Evolutionary conservation across 2,329 filamentous ascomycete species (phyloP).

Genomic region (Fusarium anguioides): DNA sequence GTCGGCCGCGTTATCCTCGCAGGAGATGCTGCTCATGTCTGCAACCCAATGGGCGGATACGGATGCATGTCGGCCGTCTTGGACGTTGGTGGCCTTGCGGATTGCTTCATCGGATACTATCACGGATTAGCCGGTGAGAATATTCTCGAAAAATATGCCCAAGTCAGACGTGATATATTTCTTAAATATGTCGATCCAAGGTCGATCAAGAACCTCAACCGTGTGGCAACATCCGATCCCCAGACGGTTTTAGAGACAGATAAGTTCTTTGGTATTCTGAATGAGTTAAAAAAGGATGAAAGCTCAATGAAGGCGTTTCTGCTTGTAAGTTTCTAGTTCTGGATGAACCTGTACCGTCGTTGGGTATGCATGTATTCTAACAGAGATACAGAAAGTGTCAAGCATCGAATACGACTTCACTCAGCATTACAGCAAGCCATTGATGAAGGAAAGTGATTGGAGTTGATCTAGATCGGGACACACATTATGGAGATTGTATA

Average conservation of each 20-base stretch:
- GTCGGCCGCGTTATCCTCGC: not conserved
- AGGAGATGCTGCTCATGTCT: conserved; percentile 3
- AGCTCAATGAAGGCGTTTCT: not conserved
- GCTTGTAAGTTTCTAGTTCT: not conserved
- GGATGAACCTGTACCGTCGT: no score
- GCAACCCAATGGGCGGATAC: conserved; percentile 11
- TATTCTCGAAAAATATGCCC: not conserved
- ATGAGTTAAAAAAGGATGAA: not conserved
- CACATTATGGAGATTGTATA: no score
- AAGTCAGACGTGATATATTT: not conserved
- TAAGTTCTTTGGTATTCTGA: not conserved
- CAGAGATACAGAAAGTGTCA: not conserved
- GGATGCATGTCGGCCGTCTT: conserved; percentile 6
- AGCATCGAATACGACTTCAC: conserved; percentile 2
- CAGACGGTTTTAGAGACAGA: not conserved
- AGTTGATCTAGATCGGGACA: no score
- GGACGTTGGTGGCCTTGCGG: not conserved
- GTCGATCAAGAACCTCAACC: conserved; percentile 9
- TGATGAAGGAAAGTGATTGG: no score
- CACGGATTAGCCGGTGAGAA: not conserved
- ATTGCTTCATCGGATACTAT: conserved; percentile 5
- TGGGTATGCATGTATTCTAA: not conserved
- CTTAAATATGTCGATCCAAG: conserved; percentile 1
- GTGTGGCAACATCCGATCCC: not conserved
- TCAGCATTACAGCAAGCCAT: not conserved